These are phyloP conservation scores for Ploettnerulaceae sp. DNA, from an alignment of 2,329 filamentous ascomycete species.

Conservation along the genomic window DNA sequence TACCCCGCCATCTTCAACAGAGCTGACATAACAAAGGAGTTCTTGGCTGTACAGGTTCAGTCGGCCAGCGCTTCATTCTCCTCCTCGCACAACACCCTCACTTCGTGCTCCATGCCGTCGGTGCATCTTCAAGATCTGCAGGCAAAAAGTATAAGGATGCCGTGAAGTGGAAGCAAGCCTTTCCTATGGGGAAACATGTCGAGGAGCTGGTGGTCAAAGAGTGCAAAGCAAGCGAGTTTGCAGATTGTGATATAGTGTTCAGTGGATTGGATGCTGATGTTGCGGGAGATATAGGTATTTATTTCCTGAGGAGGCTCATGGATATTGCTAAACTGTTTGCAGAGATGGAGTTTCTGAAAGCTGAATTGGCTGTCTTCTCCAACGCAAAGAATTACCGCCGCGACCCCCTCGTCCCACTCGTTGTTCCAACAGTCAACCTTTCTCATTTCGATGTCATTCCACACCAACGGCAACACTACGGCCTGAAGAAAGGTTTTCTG, in stretches of 20 bases:
- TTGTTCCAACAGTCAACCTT: slow-evolving; percentile 93
- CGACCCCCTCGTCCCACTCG: slow-evolving; percentile 83
- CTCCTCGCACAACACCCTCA: slow-evolving; percentile 83
- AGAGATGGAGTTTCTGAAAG: slow-evolving; percentile 89
- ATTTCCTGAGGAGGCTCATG: neutral
- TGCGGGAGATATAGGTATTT: slow-evolving; percentile 80
- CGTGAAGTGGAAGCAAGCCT: slow-evolving; percentile 88
- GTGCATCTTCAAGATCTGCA: slow-evolving; percentile 81
- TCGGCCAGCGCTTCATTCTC: slow-evolving; percentile 92
- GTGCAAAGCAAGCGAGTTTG: slow-evolving; percentile 77
- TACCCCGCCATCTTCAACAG: slow-evolving; percentile 13
- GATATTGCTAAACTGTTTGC: too few species aligned
- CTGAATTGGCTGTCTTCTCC: slow-evolving; percentile 88
- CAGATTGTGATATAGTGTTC: slow-evolving; percentile 89
- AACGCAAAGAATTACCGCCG: slow-evolving; percentile 97
- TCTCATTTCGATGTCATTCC: slow-evolving; percentile 81
- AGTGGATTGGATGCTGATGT: slow-evolving; percentile 89
- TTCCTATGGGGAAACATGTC: slow-evolving; percentile 70
- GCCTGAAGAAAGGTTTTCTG: slow-evolving; percentile 78
- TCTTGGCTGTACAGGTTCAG: slow-evolving; percentile 86
- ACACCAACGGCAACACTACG: slow-evolving; percentile 73
- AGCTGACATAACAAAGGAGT: slow-evolving; percentile 50
- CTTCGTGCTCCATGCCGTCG: slow-evolving; percentile 81
- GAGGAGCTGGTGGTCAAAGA: slow-evolving; percentile 80
- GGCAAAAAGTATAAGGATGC: slow-evolving; percentile 95